Base-by-base conservation (phyloP, 345 rosid species). In the Clausena lansium region DNA sequence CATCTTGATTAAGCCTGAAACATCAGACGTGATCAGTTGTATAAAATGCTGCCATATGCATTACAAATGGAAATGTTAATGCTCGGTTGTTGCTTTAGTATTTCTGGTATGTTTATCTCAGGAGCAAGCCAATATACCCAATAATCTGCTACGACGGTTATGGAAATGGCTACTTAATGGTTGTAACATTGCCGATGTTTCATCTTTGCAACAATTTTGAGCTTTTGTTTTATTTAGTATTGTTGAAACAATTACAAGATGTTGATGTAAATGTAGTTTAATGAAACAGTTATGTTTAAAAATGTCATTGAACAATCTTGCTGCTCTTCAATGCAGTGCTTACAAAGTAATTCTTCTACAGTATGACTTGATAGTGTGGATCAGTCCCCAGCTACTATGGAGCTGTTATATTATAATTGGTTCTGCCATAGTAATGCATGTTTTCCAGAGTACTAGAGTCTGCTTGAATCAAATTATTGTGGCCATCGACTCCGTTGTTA, bases 1-100 rank as follows among this genome's bases (percentile, higher is more conserved):
- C 45, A 38, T 86, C 93, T 69, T 90, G 84, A 88, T 63, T 5
- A 10, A 6, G 10, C 27, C 24, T 5, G 54, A 64, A 22, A 69
- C 14, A 70, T 62, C 9, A 63, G 38, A 25, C 30, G 24, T 47
- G 62, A 61, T 55, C 39, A n/a, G 50, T 70, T 22, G 36, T 9
- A 59, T 19, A 62, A 47, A 52, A 60, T 70, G 65, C 64, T 72
- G 72, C 55, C 25, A 33, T 61, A 19, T 67, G 67, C 57, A 24
- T 66, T 22, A 28, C 39, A 72, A 24, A 19, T 14, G 60, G 68
- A 73, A 47, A 8, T 55, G 17, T 70, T 45, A 30, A 66, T 17
- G 14, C 52, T 59, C 20, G 28, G 32, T 62, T 20, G n/a, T 28
- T 30, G 35, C 64, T 28, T 27, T n/a, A 27, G 24, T 62, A n/a